phyloP scores from a whole-genome alignment of 805 yeast species.

The Yarrowia divulgata region DNA sequence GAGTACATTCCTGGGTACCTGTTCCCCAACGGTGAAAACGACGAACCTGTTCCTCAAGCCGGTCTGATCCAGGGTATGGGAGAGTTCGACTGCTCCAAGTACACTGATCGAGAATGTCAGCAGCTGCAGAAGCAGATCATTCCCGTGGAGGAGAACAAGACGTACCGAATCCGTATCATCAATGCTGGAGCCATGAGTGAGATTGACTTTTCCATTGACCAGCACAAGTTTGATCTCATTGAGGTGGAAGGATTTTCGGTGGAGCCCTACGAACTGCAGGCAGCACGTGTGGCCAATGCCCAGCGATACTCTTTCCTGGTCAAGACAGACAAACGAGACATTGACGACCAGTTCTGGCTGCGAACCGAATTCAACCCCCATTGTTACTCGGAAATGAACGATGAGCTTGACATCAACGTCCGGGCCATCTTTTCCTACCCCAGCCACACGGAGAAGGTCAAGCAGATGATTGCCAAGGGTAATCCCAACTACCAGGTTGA shows the following conservation, averaged over 20 bases:
- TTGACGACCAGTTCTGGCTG: slow-evolving; percentile 52
- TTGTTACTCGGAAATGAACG: slow-evolving; percentile 52
- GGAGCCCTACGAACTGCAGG: slow-evolving; percentile 45
- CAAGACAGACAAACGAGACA: slow-evolving; percentile 47
- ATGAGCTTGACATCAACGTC: slow-evolving; percentile 50
- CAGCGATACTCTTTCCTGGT: slow-evolving; percentile 80
- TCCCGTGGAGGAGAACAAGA: slow-evolving; percentile 42
- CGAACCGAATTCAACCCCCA: slow-evolving; percentile 52
- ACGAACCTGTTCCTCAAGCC: slow-evolving; percentile 53
- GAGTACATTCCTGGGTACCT: slow-evolving; percentile 51
- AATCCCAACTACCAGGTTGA: slow-evolving; percentile 15
- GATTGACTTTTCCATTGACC: slow-evolving; percentile 49
- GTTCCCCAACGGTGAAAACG: slow-evolving; percentile 54
- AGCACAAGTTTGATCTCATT: slow-evolving; percentile 46
- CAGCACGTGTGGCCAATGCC: slow-evolving; percentile 63
- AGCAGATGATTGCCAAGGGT: slow-evolving; percentile 32
- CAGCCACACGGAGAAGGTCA: slow-evolving; percentile 41
- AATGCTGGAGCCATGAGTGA: slow-evolving; percentile 51
- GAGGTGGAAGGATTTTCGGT: slow-evolving; percentile 51
- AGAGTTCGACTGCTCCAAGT: slow-evolving; percentile 47
- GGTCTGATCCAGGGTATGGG: slow-evolving; percentile 55
- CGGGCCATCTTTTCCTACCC: slow-evolving; percentile 51
- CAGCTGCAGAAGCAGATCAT: slow-evolving; percentile 43
- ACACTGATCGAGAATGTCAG: slow-evolving; percentile 32
- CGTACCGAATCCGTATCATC: slow-evolving; percentile 46